phyloP scores from a whole-genome alignment of 2,329 filamentous ascomycete genomes.

The Lasiodiplodia sp. region DNA sequence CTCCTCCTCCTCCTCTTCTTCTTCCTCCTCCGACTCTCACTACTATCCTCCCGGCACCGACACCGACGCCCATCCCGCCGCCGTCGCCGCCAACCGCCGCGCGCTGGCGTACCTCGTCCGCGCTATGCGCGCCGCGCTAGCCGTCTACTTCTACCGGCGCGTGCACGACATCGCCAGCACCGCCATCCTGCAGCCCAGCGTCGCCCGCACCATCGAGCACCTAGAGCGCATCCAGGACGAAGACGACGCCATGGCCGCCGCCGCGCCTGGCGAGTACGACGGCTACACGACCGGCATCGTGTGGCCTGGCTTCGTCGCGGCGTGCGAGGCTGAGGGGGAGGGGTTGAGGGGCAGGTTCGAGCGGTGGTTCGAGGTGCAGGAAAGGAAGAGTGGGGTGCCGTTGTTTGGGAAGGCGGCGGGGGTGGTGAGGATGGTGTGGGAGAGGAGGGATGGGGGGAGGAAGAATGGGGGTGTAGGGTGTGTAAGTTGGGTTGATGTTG shows the following conservation, averaged over 20 bases:
- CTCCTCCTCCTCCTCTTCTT: too few relatives aligned
- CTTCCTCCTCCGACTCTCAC: too few relatives aligned
- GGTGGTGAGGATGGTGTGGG: neutral
- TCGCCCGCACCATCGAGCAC: neutral
- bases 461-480: neutral
- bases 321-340: neutral
- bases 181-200: neutral
- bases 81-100: neutral
- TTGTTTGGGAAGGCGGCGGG: neutral
- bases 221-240: neutral
- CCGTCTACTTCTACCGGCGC: neutral
- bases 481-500: neutral
- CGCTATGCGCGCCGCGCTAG: neutral
- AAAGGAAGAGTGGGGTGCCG: neutral
- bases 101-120: neutral
- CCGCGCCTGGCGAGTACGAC: neutral
- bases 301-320: neutral
- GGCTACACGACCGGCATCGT: neutral
- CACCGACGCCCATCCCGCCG: neutral
- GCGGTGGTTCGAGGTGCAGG: neutral
- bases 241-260: neutral
- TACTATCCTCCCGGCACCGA: neutral
- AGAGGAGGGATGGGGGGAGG: neutral
- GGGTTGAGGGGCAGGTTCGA: neutral
- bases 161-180: neutral